Base-by-base conservation (phyloP, 768 basidiomycete species). In the Leccinum barrowsii region DNA sequence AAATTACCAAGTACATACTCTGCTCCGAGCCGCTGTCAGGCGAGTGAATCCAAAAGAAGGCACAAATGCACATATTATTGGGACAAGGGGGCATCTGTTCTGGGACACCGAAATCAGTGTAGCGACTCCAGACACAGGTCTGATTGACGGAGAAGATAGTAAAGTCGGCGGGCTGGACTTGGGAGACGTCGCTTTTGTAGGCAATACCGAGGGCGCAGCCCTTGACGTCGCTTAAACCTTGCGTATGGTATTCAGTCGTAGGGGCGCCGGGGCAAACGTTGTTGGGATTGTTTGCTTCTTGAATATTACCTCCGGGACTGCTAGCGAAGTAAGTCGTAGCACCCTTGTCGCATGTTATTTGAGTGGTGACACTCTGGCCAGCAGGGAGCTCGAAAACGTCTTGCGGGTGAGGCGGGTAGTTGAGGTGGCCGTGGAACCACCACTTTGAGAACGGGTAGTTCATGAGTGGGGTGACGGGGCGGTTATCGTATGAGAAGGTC, bases 1-100 rank as follows among this genome's bases (percentile, higher is more conserved):
- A n/a, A 46, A 54, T 57, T 7, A 64, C 54, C 54, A n/a, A 10
- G 10, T 0, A 67, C 83, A 24, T 52, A 85, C 84, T 87, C 69
- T 87, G 84, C 71, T 85, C 84, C 7, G 82, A 78, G 13, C 86
- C 85, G 58, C 80, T 81, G 56, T 84, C 75, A 11, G 79, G 72
- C 0, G 82, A 80, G 69, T 89, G 85, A 24, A 88, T 83, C 88
- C 86, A 90, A 67, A 87, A 87, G 74, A 82, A 90, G 2, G 87
- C 82, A 70, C 88, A 92, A 32, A 78, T 78, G 64, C 88, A 90
- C 19, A 81, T 81, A 17, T 80, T 82, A 0, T 76, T 63, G 0
- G 86, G 85, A 63, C 89, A 90, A 8, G 85, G 75, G 0, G 89
- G 89, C 85, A 91, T 85, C 11, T 72, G 73, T 17, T 67, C 77